Evolutionary conservation across 148 eudicot species (phyloP), one percentile per base, ranked within the genome.

Genomic region (Persicaria maculosa): DNA sequence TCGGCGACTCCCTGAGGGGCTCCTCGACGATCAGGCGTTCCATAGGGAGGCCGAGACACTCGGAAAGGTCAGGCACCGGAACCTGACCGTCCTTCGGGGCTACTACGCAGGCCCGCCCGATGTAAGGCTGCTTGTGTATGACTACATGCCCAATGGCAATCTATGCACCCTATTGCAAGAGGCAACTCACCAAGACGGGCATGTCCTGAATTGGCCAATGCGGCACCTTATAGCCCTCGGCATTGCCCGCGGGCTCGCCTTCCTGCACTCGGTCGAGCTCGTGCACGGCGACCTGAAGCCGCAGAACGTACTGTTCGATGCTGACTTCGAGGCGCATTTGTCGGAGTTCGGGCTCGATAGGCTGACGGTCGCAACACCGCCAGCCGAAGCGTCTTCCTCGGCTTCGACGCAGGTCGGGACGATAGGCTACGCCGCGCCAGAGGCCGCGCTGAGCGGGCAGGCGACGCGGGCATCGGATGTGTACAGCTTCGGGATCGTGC

Each of bases 71-170:
- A 87, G 84, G 78, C 93, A 91, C 68, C 76, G 88, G 14, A 91
- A 91, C 68, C 14, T 91, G 5, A 91, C 93, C 0, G 97, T 91
- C 57, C 77, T 91, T 4, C 88, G 97, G 0, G 97, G 97, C 12
- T 91, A 91, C 77, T 91, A 88, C 61, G 87, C 86, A 0, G 92
- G 92, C 1, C 70, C 47, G 0, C 47, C 70, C 0, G 85, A 87
- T 16, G 74, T 77, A 9, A 74, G 96, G 9, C 84, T 90, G 12
- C 78, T 90, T n/a, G 88, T 86, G 16, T 88, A 82, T 52, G 96
- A 90, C 72, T 90, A 90, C 90, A 90, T 90, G 96, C 96, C 96
- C 22, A 90, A 90, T 73, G 96, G 96, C 31, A 90, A 90, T 78
- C 79, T 90, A 9, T 85, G 85, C 4, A 90, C 96, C 44, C 80